A percentile compares a stretch with the other conserved stretches of the same genome.
Conservation (phyloP, 2,329 filamentous ascomycete genomes). For the Chaetomium globosum region DNA sequence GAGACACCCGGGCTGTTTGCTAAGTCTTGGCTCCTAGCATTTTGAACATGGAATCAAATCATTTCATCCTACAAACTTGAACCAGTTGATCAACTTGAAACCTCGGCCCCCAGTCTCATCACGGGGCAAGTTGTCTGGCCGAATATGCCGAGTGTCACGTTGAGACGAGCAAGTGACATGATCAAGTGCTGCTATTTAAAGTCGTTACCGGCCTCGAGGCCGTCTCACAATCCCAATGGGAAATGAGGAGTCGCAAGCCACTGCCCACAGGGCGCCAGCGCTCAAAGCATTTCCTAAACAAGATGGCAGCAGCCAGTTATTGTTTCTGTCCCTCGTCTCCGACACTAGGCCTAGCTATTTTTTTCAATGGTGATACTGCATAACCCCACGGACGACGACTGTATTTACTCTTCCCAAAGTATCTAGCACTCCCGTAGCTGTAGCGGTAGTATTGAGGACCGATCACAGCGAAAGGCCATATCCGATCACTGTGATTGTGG, state of each 20-base stretch:
- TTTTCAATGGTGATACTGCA: not conserved
- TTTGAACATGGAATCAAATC: not conserved
- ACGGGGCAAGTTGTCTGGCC: not conserved
- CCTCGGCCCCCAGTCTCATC: not conserved
- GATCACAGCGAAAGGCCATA: not conserved
- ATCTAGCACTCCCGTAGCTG: not conserved
- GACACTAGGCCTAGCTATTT: not conserved
- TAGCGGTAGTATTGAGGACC: not conserved
- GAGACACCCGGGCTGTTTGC: not conserved
- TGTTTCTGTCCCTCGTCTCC: not conserved
- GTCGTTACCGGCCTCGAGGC: not conserved
- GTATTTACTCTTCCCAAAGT: not conserved
- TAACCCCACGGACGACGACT: not conserved
- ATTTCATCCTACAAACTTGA: not conserved
- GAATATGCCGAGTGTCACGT: conserved; percentile 1
- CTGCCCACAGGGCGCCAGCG: not conserved
- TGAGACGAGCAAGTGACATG: not conserved
- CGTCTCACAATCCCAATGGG: not conserved
- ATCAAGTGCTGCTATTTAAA: not conserved
- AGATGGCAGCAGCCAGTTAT: not conserved
- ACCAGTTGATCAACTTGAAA: not conserved
- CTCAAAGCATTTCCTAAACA: not conserved
- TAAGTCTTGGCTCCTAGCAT: not conserved
- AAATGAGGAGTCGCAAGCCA: conserved; percentile 1
- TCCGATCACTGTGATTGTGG: not conserved